Evolutionary conservation across 2,329 filamentous ascomycete genomes (phyloP).

Genomic region (Pseudopithomyces chartarum): DNA sequence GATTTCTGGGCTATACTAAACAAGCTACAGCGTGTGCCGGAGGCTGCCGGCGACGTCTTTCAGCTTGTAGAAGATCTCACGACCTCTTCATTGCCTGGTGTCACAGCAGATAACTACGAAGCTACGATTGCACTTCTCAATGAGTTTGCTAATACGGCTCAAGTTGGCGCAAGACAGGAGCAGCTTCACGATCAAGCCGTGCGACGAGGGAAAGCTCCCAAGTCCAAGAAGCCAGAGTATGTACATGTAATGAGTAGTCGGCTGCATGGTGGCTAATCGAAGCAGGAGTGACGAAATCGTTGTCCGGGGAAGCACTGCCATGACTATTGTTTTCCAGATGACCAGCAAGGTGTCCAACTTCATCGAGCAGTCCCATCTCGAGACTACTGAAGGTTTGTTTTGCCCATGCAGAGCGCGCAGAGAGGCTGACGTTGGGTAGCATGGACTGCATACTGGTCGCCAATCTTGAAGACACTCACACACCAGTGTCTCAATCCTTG

Average conservation of each 20-base stretch:
- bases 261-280: constrained; percentile 8
- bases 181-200: constrained; percentile 65
- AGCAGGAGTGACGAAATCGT: constrained; percentile 72
- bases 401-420: neutral
- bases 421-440: constrained; percentile 56
- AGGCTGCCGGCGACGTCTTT: constrained; percentile 80
- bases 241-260: constrained; percentile 22
- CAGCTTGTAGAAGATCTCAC: constrained; percentile 79
- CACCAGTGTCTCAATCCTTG: constrained; percentile 93
- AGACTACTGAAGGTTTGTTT: constrained; percentile 74
- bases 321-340: constrained; percentile 80
- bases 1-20: constrained; percentile 96
- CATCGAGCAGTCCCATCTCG: constrained; percentile 91
- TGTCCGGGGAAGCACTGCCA: constrained; percentile 76
- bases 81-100: constrained; percentile 73
- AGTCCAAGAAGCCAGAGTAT: constrained; percentile 61
- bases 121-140: constrained; percentile 82
- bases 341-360: constrained; percentile 81
- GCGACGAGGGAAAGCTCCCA: constrained; percentile 58
- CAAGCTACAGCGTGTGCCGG: constrained; percentile 69
- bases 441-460: constrained; percentile 97
- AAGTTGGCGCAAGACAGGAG: constrained; percentile 71
- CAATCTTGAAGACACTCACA: constrained; percentile 86
- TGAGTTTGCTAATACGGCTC: constrained; percentile 84
- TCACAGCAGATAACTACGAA: constrained; percentile 96